Evolutionary conservation across 176 grass and related monocot genomes (phyloP).

Genomic region (Lolium perenne): DNA sequence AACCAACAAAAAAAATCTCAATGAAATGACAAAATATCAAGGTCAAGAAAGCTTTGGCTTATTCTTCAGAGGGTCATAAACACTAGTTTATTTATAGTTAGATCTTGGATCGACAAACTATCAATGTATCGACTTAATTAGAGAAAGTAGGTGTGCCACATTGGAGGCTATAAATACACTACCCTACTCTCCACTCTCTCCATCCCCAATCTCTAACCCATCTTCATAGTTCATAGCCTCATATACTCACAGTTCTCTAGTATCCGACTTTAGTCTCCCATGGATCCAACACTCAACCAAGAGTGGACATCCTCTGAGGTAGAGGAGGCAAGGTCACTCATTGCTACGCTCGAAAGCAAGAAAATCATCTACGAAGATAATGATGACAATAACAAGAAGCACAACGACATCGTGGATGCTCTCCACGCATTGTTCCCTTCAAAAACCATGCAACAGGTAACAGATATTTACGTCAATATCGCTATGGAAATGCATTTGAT

Average conservation of each 20-base stretch:
- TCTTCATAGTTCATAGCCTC: background rate
- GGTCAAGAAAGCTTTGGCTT: background rate
- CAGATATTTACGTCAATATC: conserved; percentile 32
- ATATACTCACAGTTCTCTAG: background rate
- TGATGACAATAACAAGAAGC: background rate
- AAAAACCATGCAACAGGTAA: conserved; percentile 39
- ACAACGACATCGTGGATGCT: background rate
- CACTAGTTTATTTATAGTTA: background rate
- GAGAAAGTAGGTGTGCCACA: background rate
- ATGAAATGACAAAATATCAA: background rate
- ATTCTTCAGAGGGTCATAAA: background rate
- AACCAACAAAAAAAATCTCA: background rate
- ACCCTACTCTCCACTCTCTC: background rate
- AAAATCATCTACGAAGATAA: no score
- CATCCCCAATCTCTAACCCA: background rate
- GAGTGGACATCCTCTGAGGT: conserved; percentile 33
- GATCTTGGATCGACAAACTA: background rate
- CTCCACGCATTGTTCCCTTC: conserved; percentile 21
- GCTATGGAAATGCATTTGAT: background rate
- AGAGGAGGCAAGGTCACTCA: background rate
- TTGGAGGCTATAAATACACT: background rate
- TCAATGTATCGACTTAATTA: background rate
- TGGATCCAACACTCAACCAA: background rate
- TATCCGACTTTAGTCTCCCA: background rate
- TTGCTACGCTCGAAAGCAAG: background rate